Conservation (phyloP, 2,329 filamentous ascomycete genomes). For the Colletotrichum sp. region DNA sequence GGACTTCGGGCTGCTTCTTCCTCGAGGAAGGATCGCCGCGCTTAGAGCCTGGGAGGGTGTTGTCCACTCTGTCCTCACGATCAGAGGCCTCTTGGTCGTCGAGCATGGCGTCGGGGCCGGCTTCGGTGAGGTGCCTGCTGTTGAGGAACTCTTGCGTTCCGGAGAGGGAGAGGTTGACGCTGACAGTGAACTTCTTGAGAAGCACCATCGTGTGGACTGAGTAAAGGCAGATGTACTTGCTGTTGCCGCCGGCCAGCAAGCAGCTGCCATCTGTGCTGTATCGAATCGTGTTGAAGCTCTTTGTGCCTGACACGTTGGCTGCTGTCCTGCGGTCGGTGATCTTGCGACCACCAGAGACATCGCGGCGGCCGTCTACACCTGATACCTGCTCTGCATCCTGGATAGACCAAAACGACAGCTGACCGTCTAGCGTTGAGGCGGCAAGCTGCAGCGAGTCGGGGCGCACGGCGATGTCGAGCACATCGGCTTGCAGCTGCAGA, state of each 20-base stretch:
- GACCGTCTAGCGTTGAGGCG: slow-evolving; percentile 90
- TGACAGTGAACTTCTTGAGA: slow-evolving; percentile 94
- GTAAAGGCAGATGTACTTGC: slow-evolving; percentile 98
- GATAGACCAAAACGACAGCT: slow-evolving; percentile 93
- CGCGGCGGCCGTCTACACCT: slow-evolving; percentile 86
- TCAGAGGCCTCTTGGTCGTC: slow-evolving; percentile 91
- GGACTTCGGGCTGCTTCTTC: slow-evolving; percentile 79
- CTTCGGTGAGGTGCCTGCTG: slow-evolving; percentile 89
- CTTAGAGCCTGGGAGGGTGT: slow-evolving; percentile 81
- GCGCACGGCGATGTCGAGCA: slow-evolving; percentile 83
- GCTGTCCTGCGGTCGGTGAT: slow-evolving; percentile 87
- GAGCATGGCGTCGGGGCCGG: slow-evolving; percentile 81
- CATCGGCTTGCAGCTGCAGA: slow-evolving; percentile 88
- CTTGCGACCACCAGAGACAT: slow-evolving; percentile 91
- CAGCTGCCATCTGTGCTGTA: slow-evolving; percentile 95
- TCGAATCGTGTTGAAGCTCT: slow-evolving; percentile 84
- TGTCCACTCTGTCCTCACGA: slow-evolving; percentile 82
- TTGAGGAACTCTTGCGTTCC: slow-evolving; percentile 98
- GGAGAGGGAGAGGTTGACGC: slow-evolving; percentile 91
- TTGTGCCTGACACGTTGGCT: slow-evolving; percentile 88
- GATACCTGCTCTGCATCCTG: slow-evolving; percentile 85
- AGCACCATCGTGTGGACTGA: slow-evolving; percentile 92
- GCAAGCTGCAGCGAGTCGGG: slow-evolving; percentile 92
- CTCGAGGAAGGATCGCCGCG: slow-evolving; percentile 85
- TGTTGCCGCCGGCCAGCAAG: slow-evolving; percentile 89